Percentiles rank a stretch among this genome's conserved stretches.
phyloP scores from a whole-genome alignment of 129 eudicot genomes.

The Flaveria bidentis region DNA sequence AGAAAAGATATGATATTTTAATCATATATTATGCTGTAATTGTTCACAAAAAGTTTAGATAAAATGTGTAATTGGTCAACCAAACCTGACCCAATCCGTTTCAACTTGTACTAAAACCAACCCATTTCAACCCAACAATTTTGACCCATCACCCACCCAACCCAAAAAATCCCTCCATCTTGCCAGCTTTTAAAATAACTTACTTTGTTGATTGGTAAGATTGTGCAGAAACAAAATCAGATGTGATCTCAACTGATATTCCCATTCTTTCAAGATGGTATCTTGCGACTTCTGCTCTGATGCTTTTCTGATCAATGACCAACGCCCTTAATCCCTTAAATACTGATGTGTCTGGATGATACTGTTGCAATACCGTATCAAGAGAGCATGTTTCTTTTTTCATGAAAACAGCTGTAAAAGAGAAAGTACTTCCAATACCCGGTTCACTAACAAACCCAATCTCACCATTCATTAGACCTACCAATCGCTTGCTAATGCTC shows the following conservation, averaged over 20 bases:
- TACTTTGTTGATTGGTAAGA: constrained; percentile 39
- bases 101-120: background rate
- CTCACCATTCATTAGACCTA: constrained; percentile 89
- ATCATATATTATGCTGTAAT: background rate
- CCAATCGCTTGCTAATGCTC: constrained; percentile 90
- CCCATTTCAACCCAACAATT: constrained; percentile 7
- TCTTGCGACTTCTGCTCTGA: constrained; percentile 75
- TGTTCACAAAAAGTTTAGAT: background rate
- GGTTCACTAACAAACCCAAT: constrained; percentile 79
- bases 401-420: constrained; percentile 66
- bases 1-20: background rate
- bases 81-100: no score
- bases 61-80: background rate
- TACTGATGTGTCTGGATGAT: constrained; percentile 55
- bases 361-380: constrained; percentile 39
- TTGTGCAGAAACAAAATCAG: constrained; percentile 51
- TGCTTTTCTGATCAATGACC: constrained; percentile 61
- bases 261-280: constrained; percentile 90
- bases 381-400: constrained; percentile 41
- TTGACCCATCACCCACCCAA: background rate
- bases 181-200: constrained; percentile 1
- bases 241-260: constrained; percentile 55
- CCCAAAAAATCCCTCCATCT: background rate
- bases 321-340: constrained; percentile 71
- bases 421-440: constrained; percentile 72